Evolutionary conservation across 2,329 filamentous ascomycete species (phyloP), one percentile per base, ranked within the genome.

Genomic region (Macrophomina tecta): DNA sequence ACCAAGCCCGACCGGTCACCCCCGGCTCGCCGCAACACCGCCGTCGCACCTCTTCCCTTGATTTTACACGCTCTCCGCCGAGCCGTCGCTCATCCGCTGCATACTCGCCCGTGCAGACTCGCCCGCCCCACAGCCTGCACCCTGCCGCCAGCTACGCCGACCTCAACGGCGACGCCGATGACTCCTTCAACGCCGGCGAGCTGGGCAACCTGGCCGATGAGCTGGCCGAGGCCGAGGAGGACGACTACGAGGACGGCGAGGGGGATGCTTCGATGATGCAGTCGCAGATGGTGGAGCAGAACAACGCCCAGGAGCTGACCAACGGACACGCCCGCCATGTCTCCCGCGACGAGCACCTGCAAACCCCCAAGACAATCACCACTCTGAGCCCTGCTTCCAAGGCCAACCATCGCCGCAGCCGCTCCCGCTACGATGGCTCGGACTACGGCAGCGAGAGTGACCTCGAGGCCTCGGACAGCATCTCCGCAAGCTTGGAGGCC

Each of bases 151-250:
- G 63, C 42, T 66, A 66, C 55, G 23, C 55, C n/a, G 53, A 76
- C 11, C 76, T 80, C 64, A 73, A 74, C 65, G 77, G 74, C 52
- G 76, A 77, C 2, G 76, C 73, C 48, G 78, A 79, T 14, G 74
- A 76, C 66, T 76, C 77, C 7, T 78, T 77, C 63, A 72, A 72
- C 32, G 77, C 75, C 9, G 75, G 72, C 16, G 77, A 90, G 8
- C 82, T 93, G 69, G 92, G 91, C 38, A 94, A 93, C 72, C 78
- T 95, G 58, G 92, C 92, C 1, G 92, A 94, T 77, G 92, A 95
- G 78, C 82, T 95, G 56, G 92, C 90, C 1, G 91, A 91, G 73
- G 89, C 89, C 4, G 87, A 91, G 76, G 88, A 86, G 51, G 88
- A 88, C 40, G 90, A 88, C 8, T 88, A 87, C 48, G 87, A 89